Base-by-base conservation (phyloP, 192 early-diverging fungal genomes). In the Allomyces arbusculus region DNA sequence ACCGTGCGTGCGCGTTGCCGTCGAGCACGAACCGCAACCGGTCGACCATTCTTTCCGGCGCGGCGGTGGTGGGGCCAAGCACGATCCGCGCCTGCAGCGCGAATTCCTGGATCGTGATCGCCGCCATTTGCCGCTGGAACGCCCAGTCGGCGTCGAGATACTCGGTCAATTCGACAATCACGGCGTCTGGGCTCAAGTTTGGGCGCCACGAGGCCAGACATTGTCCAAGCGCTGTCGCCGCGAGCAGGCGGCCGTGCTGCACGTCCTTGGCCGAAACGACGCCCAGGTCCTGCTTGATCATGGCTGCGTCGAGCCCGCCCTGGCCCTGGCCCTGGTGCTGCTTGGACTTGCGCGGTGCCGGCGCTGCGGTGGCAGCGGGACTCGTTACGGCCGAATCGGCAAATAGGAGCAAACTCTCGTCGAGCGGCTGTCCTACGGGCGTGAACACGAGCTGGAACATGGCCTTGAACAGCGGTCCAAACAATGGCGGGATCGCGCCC, bases 211-310 rank as follows among this genome's bases (percentile, higher is more conserved):
- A 66, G 0, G 84, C 81, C 63, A 84, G 79, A 33, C 91, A 69
- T 64, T 78, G 78, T 10, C 95, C 95, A 10, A 99, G 78, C 0
- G 89, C 90, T 1, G 80, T 84, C 14, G 86, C 83, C 3, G 84
- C 89, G 0, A 80, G 78, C 22, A 94, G 69, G 23, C 95, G 83
- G 20, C 92, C 90, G 24, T 88, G 85, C 65, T 92, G 77, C 24
- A 99, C 80, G 24, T 83, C 80, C 19, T 88, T 87, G 22, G 75
- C 74, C 1, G 84, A 73, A 1, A 99, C 78, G 44, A 99, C 71
- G 1, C 88, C 87, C 62, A 95, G 72, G 71, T 99, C 95, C 70
- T 96, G 92, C 62, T 81, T 76, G 24, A 91, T 74, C 93, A 99
- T 97, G 20, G 89, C 89, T 45, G 81, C 74, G 69, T 99, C 95